Conservation (phyloP, 1,284 basidiomycete genomes). For the Malassezia furfur region DNA sequence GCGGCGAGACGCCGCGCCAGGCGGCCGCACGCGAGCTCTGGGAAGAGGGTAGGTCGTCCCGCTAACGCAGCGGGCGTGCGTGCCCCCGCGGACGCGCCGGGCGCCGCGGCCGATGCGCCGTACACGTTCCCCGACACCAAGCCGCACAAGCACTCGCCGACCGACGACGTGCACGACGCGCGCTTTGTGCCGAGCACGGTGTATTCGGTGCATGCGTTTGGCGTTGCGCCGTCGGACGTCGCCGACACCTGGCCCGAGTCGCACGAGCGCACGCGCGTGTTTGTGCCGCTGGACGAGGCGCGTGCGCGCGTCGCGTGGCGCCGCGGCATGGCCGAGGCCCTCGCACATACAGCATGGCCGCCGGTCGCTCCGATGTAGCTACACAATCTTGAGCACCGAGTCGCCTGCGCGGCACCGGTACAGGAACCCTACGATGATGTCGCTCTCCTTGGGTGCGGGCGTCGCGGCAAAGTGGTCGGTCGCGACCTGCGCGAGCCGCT, state of each 20-base stretch:
- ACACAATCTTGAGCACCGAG: constrained; percentile 2
- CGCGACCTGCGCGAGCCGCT: constrained; percentile 3
- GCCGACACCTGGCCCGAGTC: constrained; percentile 29
- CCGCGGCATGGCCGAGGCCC: constrained; percentile 8
- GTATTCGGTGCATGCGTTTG: constrained; percentile 30
- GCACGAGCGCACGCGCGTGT: constrained; percentile 25
- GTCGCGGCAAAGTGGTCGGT: constrained; percentile 9
- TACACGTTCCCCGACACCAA: constrained; percentile 27
- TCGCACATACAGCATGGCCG: background rate
- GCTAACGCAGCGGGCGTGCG: constrained; percentile 10
- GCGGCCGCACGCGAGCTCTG: constrained; percentile 37
- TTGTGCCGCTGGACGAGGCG: constrained; percentile 25
- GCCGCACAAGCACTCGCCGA: constrained; percentile 30
- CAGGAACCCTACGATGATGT: constrained; percentile 14
- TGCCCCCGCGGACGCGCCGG: background rate
- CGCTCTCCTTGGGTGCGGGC: constrained; percentile 16
- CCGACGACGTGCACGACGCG: constrained; percentile 4
- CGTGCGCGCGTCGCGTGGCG: constrained; percentile 26
- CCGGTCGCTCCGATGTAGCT: background rate
- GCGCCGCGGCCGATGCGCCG: background rate
- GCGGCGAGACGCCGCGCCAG: constrained; percentile 24
- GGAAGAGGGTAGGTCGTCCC: constrained; percentile 29
- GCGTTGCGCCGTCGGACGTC: constrained; percentile 6
- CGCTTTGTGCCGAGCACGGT: constrained; percentile 27
- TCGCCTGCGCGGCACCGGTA: constrained; percentile 14